phyloP scores from a whole-genome alignment of 352 stramenopile genomes.

The Phytophthora sojae region DNA sequence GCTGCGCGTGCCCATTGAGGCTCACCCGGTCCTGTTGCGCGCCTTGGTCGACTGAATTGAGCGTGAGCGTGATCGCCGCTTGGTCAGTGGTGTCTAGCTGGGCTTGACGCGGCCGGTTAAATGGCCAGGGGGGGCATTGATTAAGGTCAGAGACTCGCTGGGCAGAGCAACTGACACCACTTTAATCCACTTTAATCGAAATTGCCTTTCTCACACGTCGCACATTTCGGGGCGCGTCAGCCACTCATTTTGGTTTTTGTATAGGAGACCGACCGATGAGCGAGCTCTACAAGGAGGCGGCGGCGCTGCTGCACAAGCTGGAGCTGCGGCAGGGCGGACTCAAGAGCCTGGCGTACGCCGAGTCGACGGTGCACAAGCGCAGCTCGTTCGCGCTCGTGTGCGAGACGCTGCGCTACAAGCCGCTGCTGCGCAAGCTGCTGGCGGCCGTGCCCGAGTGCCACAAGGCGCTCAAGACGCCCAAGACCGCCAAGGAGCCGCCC shows the following conservation, averaged over 20 bases:
- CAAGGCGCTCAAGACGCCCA: conserved; percentile 68
- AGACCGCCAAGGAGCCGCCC: conserved; percentile 44
- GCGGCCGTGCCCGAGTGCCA: conserved; percentile 74
- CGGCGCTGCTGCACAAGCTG: conserved; percentile 78
- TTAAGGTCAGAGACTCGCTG: no score
- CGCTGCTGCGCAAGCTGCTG: conserved; percentile 75
- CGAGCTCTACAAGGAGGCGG: conserved; percentile 87
- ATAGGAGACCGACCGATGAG: conserved; percentile 50
- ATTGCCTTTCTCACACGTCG: conserved; percentile 29
- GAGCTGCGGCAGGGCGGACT: conserved; percentile 81
- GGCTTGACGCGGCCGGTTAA: no score
- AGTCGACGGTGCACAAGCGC: conserved; percentile 85
- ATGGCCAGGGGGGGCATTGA: no score
- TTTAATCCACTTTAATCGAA: no score
- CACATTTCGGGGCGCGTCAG: conserved; percentile 5
- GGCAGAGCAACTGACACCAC: no score
- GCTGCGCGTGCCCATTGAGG: no score
- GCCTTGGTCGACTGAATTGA: no score
- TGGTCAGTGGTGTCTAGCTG: no score
- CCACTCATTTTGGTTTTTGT: background rate
- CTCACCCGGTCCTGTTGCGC: no score
- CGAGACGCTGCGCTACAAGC: conserved; percentile 90
- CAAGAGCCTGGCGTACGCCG: conserved; percentile 86
- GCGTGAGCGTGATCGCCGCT: no score
- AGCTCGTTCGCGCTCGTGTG: conserved; percentile 91